Conservation (phyloP, 1,284 basidiomycete genomes). For the Clitocybe nebularis region DNA sequence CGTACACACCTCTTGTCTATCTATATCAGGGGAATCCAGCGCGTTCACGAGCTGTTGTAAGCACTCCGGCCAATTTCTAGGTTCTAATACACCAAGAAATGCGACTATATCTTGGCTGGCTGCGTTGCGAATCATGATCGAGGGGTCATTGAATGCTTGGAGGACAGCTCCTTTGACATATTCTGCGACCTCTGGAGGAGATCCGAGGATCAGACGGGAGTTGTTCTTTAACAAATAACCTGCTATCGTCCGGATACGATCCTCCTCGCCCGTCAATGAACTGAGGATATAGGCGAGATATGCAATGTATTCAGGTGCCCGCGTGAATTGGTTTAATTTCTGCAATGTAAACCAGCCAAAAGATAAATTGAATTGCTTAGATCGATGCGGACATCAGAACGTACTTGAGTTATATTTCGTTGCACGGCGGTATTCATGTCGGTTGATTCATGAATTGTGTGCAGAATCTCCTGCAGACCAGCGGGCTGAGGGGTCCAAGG, state of each 20-base stretch:
- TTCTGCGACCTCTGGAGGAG: slow-evolving; percentile 62
- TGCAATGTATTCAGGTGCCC: slow-evolving; percentile 90
- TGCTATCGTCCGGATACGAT: slow-evolving; percentile 90
- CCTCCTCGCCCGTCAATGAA: slow-evolving; percentile 77
- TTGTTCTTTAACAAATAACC: slow-evolving; percentile 98
- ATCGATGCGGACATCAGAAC: slow-evolving; percentile 19
- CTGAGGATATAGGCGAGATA: slow-evolving; percentile 95
- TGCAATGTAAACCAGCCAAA: slow-evolving; percentile 31
- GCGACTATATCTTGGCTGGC: slow-evolving; percentile 89
- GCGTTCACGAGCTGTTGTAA: slow-evolving; percentile 78
- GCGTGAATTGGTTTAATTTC: slow-evolving; percentile 89
- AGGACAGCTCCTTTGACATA: slow-evolving; percentile 86
- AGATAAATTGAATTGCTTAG: slow-evolving; percentile 15
- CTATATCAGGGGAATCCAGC: slow-evolving; percentile 68
- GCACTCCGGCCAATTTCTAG: slow-evolving; percentile 91
- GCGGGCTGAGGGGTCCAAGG: slow-evolving; percentile 73
- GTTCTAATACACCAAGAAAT: slow-evolving; percentile 81
- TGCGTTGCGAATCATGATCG: slow-evolving; percentile 86
- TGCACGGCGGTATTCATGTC: slow-evolving; percentile 71
- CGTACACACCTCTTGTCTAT: slow-evolving; percentile 78
- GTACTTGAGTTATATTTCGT: slow-evolving; percentile 71
- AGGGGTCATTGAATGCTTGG: slow-evolving; percentile 74
- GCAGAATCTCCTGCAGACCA: slow-evolving; percentile 80
- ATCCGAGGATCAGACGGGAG: slow-evolving; percentile 65
- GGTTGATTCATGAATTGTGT: slow-evolving; percentile 83